These are phyloP conservation scores for Colletotrichum gigasporum DNA, from an alignment of 2,329 filamentous ascomycete genomes.

Conservation along the genomic window DNA sequence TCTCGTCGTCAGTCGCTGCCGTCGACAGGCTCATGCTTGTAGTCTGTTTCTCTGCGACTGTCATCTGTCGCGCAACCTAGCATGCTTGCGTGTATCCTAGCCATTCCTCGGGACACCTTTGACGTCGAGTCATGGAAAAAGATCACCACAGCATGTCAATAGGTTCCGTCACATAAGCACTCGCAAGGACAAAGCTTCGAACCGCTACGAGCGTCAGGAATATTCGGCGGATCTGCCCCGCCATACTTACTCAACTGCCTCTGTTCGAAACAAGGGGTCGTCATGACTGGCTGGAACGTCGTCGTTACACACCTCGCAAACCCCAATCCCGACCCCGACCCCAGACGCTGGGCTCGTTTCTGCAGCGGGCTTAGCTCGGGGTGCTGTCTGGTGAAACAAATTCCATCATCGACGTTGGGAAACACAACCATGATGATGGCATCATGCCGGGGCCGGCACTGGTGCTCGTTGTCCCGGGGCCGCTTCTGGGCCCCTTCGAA, in stretches of 20 bases:
- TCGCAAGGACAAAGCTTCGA: neutral
- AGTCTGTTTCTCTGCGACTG: neutral
- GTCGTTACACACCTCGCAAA: neutral
- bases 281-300: constrained; percentile 12
- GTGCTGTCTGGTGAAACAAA: constrained; percentile 18
- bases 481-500: neutral
- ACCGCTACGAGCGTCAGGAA: neutral
- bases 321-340: neutral
- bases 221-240: neutral
- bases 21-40: neutral
- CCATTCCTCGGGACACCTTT: too few species aligned
- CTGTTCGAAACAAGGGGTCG: constrained; percentile 27
- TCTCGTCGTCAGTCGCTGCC: too few species aligned
- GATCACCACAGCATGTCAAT: neutral
- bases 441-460: constrained; percentile 10
- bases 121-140: constrained; percentile 9
- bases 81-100: constrained; percentile 2
- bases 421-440: constrained; percentile 22
- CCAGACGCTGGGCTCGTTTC: constrained; percentile 13
- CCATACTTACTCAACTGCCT: constrained; percentile 3
- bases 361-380: neutral
- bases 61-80: neutral
- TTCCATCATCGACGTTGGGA: constrained; percentile 5
- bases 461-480: constrained; percentile 4
- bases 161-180: constrained; percentile 1